These are phyloP conservation scores for Monosporozyma unispora DNA, from an alignment of 805 yeast genomes.

Conservation along the genomic window DNA sequence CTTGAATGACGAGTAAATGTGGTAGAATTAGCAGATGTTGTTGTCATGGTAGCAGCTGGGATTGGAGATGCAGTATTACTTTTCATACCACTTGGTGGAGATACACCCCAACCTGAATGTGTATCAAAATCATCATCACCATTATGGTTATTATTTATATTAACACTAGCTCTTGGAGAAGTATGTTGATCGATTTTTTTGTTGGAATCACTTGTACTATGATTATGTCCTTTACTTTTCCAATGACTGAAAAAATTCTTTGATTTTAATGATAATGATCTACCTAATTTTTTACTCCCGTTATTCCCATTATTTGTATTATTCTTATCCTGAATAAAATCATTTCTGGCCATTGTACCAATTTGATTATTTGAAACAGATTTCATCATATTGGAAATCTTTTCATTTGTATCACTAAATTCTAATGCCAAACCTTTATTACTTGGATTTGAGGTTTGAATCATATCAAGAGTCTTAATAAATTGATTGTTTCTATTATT, in stretches of 20 bases:
- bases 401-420: neutral
- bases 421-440: neutral
- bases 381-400: neutral
- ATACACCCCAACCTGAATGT: conserved; percentile 31
- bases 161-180: neutral
- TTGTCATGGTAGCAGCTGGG: neutral
- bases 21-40: neutral
- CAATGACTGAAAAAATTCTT: conserved; percentile 21
- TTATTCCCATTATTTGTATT: neutral
- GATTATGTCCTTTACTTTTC: conserved; percentile 7
- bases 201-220: neutral
- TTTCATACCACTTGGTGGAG: neutral
- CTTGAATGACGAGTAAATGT: conserved; percentile 1
- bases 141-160: conserved; percentile 1
- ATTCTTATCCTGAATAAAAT: neutral
- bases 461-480: neutral
- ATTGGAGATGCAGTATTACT: neutral
- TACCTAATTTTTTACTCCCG: conserved; percentile 14
- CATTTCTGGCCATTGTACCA: neutral
- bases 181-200: neutral
- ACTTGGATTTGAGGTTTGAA: neutral
- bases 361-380: neutral
- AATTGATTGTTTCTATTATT: neutral
- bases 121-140: conserved; percentile 22
- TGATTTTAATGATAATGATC: conserved; percentile 30